Evolutionary conservation across 139 green algal genomes (phyloP).

Genomic region (Desmodesmus armatus): DNA sequence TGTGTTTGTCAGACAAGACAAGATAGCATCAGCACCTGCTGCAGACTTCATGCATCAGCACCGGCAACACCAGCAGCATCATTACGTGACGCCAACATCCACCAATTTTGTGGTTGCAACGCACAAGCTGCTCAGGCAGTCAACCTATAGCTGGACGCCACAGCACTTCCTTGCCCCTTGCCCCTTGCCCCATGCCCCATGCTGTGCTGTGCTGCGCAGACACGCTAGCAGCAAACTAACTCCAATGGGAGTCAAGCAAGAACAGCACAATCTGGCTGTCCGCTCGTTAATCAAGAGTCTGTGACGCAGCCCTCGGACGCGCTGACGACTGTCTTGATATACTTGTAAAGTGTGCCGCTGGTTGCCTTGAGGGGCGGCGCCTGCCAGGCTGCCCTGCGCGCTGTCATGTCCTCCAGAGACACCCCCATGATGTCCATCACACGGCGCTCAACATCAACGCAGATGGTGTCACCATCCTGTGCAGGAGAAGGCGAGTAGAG

Average conservation of each 20-base stretch:
- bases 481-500: background rate
- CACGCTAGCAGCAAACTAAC: background rate
- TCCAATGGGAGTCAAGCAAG: no score
- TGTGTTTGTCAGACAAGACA: no score
- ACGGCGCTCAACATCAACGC: constrained; percentile 87
- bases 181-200: no score
- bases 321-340: constrained; percentile 93
- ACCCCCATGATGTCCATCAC: constrained; percentile 86
- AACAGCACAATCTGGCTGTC: no score
- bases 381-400: constrained; percentile 75
- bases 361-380: constrained; percentile 87
- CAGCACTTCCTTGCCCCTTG: no score
- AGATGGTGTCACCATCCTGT: constrained; percentile 92
- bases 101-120: no score
- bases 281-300: constrained; percentile 83
- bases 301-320: constrained; percentile 95
- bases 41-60: no score
- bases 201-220: background rate
- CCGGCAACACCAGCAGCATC: no score
- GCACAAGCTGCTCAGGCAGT: no score
- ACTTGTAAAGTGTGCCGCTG: constrained; percentile 97
- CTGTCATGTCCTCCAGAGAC: constrained; percentile 77
- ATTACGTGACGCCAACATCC: no score
- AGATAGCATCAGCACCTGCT: no score
- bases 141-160: no score